phyloP scores from a whole-genome alignment of 2,329 filamentous ascomycete genomes.

The Gaeumannomyces sp. region DNA sequence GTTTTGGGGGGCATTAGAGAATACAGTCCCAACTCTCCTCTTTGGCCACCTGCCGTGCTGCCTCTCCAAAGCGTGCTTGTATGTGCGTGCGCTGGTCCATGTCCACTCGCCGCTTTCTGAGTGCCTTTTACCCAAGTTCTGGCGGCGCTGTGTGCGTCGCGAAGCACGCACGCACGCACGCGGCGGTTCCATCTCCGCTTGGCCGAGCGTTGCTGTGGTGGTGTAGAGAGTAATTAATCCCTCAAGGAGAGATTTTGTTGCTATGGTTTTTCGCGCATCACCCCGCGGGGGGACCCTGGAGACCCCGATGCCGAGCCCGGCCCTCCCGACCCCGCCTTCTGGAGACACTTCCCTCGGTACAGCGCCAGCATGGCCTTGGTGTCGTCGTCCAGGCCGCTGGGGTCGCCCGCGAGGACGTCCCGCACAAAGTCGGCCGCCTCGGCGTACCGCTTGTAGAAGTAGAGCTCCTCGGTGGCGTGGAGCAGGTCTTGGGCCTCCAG shows the following conservation, averaged over 20 bases:
- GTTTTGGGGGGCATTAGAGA: not conserved
- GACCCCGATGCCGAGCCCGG: not conserved
- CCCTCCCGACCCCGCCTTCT: constrained; percentile 19
- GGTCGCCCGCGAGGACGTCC: constrained; percentile 26
- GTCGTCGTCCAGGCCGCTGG: constrained; percentile 36
- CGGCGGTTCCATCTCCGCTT: not conserved
- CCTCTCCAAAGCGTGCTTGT: not conserved
- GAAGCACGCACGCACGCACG: no score
- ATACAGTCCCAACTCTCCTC: not conserved
- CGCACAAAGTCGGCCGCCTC: constrained; percentile 38
- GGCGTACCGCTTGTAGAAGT: constrained; percentile 43
- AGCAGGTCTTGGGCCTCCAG: constrained; percentile 42
- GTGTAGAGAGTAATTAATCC: no score
- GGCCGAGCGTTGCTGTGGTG: not conserved
- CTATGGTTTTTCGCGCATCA: not conserved
- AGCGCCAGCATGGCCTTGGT: constrained; percentile 31
- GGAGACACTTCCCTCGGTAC: constrained; percentile 37
- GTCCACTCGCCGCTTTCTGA: not conserved
- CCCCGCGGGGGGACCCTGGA: no score
- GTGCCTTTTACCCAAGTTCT: no score
- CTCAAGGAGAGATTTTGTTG: not conserved
- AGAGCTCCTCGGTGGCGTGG: constrained; percentile 52
- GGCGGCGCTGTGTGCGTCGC: no score
- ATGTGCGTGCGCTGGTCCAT: not conserved
- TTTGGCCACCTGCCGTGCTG: not conserved